Conservation (phyloP, 225 moss, liverwort and hornwort genomes). For the Pseudisothecium myosuroides region DNA sequence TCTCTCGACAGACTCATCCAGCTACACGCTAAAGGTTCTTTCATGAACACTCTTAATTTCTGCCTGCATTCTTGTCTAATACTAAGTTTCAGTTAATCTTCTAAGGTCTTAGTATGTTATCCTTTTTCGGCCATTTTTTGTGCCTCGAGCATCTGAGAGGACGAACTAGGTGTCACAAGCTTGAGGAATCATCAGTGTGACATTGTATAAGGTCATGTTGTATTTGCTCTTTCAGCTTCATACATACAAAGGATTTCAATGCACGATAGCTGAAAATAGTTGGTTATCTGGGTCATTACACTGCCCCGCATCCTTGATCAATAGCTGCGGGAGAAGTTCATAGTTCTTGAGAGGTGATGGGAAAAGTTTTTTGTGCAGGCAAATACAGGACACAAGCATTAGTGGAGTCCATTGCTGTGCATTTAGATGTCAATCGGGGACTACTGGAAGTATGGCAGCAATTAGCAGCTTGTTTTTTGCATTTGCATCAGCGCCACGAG, state of each 20-base stretch:
- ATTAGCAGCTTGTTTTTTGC: conserved; percentile 49
- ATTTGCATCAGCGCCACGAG: conserved; percentile 16
- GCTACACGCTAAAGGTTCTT: conserved; percentile 48
- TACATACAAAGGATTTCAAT: neutral
- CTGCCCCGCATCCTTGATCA: neutral
- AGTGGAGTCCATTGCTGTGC: conserved; percentile 48
- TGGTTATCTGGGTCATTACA: neutral
- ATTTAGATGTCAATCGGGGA: conserved; percentile 65
- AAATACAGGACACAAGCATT: conserved; percentile 37
- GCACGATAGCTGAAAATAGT: neutral
- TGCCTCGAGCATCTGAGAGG: neutral
- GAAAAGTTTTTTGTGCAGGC: conserved; percentile 12
- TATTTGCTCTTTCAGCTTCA: neutral
- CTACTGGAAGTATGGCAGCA: conserved; percentile 52
- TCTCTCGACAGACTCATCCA: conserved; percentile 51
- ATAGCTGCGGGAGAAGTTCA: neutral
- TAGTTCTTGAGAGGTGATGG: neutral
- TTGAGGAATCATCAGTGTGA: neutral
- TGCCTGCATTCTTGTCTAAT: neutral
- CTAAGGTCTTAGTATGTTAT: neutral
- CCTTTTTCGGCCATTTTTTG: neutral
- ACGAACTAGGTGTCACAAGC: neutral
- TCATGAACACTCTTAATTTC: neutral
- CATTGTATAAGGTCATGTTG: neutral
- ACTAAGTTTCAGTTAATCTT: neutral